Percentiles rank a stretch among this genome's conserved stretches.
Evolutionary conservation across 179 eudicot species (phyloP).

Genomic region (Beta lomatogona): DNA sequence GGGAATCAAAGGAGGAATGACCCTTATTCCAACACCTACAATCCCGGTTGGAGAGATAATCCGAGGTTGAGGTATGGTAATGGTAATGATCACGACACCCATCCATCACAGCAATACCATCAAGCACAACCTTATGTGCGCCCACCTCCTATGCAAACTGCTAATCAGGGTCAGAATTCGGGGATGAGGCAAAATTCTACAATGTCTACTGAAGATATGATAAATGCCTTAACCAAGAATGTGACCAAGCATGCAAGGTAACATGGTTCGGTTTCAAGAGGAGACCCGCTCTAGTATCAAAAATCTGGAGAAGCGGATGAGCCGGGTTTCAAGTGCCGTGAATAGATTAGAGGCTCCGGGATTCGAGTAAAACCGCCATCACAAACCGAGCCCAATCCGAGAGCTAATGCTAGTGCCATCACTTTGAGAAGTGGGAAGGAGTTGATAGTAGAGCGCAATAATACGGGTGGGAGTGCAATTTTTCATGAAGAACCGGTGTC

Average conservation of each 20-base stretch:
- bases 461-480: no score
- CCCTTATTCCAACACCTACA: background rate
- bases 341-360: background rate
- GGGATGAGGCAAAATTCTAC: background rate
- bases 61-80: background rate
- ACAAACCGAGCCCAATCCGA: background rate
- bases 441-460: background rate
- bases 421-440: background rate
- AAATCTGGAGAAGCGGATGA: background rate
- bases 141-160: no score
- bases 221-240: background rate
- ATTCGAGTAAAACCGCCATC: background rate
- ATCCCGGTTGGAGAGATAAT: constrained; percentile 7
- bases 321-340: background rate
- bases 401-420: background rate
- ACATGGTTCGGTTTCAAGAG: background rate
- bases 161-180: no score
- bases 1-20: background rate
- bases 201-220: background rate
- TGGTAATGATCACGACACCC: no score
- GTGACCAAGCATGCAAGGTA: background rate
- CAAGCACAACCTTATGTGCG: no score
- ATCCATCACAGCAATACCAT: background rate
- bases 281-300: no score
- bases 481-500: background rate